A percentile compares a stretch with the other conserved stretches of the same genome.
Conservation (phyloP, 2,329 filamentous ascomycete species). For the Seiridium unicorne region DNA sequence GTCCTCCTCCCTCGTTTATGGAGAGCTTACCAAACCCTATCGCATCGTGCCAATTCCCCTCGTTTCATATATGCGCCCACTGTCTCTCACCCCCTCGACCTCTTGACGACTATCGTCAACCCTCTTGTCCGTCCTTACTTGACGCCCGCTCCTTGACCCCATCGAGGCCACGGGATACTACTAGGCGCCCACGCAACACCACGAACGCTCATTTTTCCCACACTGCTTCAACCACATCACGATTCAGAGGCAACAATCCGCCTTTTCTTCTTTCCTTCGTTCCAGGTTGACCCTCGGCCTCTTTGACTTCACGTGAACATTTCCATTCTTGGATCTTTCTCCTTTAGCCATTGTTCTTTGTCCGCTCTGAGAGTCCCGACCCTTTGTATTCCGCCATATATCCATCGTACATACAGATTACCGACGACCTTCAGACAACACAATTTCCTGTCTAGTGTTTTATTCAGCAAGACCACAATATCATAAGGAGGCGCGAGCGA, state of each 20-base stretch:
- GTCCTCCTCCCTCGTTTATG: constrained; percentile 8
- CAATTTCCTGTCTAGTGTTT: constrained; percentile 1
- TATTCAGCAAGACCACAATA: not conserved
- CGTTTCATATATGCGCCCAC: constrained; percentile 13
- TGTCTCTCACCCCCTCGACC: not conserved
- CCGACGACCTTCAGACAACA: not conserved
- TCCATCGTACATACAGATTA: not conserved
- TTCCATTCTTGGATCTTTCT: constrained; percentile 3
- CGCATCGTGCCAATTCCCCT: constrained; percentile 1
- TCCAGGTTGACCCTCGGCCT: constrained; percentile 16
- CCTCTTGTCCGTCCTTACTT: not conserved
- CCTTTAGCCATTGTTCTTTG: constrained; percentile 8
- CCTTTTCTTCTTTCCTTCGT: constrained; percentile 8
- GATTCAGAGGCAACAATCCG: not conserved
- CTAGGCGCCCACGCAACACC: not conserved
- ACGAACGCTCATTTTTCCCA: not conserved
- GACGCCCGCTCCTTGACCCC: not conserved
- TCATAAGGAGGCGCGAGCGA: not conserved
- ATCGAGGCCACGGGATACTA: not conserved
- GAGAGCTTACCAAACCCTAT: constrained; percentile 3
- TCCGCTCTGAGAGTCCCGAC: constrained; percentile 10
- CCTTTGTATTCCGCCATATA: constrained; percentile 1
- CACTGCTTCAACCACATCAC: not conserved
- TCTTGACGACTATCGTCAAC: not conserved
- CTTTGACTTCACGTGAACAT: constrained; percentile 2